A percentile compares a stretch with the other conserved stretches of the same genome.
Conservation (phyloP, 345 rosid genomes). For the Lumnitzera littorea region DNA sequence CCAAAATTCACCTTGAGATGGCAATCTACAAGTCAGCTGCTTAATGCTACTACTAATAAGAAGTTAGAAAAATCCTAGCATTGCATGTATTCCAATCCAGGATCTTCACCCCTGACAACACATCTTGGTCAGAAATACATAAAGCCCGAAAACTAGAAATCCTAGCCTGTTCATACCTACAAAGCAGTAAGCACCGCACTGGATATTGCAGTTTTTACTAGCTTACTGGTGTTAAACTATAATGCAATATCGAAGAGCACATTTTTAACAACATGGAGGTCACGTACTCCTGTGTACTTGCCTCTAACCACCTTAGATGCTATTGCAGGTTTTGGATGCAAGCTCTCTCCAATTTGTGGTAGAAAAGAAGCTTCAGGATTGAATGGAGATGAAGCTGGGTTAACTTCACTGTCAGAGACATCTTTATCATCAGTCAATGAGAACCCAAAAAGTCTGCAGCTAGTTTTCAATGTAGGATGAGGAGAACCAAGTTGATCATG, state of each 20-base stretch:
- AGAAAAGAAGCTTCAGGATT: slow-evolving; percentile 26
- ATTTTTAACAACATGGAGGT: slow-evolving; percentile 35
- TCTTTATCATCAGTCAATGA: slow-evolving; percentile 60
- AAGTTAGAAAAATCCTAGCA: too few relatives aligned
- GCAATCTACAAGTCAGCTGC: too few relatives aligned
- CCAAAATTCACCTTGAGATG: too few relatives aligned
- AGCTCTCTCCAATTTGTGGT: slow-evolving; percentile 43
- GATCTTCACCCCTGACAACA: too few relatives aligned
- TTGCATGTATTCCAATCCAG: too few relatives aligned
- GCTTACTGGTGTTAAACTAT: neutral
- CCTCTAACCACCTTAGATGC: slow-evolving; percentile 32
- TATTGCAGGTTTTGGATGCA: slow-evolving; percentile 25
- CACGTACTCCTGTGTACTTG: slow-evolving; percentile 59
- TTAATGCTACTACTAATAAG: too few relatives aligned
- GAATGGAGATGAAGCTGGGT: slow-evolving; percentile 19
- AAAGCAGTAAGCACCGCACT: too few relatives aligned
- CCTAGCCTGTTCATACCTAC: too few relatives aligned
- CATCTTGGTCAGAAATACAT: too few relatives aligned
- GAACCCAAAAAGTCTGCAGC: slow-evolving; percentile 95
- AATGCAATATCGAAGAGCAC: slow-evolving; percentile 15
- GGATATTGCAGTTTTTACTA: too few relatives aligned
- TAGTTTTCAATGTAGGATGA: slow-evolving; percentile 46
- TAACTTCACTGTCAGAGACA: slow-evolving; percentile 22
- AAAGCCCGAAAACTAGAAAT: too few relatives aligned
- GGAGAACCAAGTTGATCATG: slow-evolving; percentile 19